Base-by-base conservation (phyloP, 352 stramenopile species). In the Phytophthora litchii region DNA sequence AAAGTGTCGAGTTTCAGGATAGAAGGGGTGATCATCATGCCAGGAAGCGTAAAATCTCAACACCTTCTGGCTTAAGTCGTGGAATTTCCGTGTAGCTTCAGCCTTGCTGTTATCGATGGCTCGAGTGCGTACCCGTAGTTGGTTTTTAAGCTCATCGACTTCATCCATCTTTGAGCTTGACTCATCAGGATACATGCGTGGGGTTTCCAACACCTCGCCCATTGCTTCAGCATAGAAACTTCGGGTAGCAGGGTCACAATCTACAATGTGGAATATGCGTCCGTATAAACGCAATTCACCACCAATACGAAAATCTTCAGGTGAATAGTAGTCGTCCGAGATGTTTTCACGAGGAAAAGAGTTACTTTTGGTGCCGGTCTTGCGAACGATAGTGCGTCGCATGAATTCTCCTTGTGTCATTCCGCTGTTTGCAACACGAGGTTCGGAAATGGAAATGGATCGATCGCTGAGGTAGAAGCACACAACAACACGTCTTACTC, bases 21-120 rank as follows among this genome's bases (percentile, higher is more conserved):
- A 96, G 46, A 96, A 67, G 17, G 86, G 84, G 42, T 97, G 86
- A 21, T 74, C 73, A 57, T 98, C 94, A n/a, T 90, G 82, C 90
- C 94, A 98, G 9, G 86, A 87, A 42, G 91, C 90, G 64, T 83
- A 97, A 68, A 98, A 98, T 20, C 89, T 74, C 41, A 98, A 76
- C 20, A 97, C 90, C 27, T 96, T 88, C 47, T 89, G 83, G 46
- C 87, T 84, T 49, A 88, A 72, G 34, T 86, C 73, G 56, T 89
- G 78, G 58, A 92, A 92, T 66, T 92, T 88, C 49, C 83, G 80
- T 34, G 78, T 72, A 5, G 69, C 56, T 40, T 87, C 78, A 10
- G 70, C 64, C 14, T 73, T 69, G 41, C 74, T 86, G 20, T 70
- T 67, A 25, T 44, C 56, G 23, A 57, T 41, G 0, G 60, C 50